These are phyloP conservation scores for Plasmopara halstedii DNA, from an alignment of 352 stramenopile species.

Conservation along the genomic window DNA sequence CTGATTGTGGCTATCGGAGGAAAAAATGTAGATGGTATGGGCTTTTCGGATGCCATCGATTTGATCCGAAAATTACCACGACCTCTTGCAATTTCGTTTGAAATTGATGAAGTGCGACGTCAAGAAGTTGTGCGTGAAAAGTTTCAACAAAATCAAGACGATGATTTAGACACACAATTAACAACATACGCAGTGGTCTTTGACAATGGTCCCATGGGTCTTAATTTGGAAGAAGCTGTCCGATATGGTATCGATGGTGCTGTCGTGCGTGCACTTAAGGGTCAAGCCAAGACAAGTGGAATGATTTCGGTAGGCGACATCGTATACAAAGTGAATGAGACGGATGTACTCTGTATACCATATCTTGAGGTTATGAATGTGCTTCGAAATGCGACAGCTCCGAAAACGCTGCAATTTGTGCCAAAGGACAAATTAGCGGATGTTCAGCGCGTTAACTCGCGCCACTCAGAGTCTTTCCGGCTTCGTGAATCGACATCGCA, in stretches of 20 bases:
- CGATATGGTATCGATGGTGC: slow-evolving; percentile 78
- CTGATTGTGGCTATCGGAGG: slow-evolving; percentile 81
- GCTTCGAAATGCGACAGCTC: slow-evolving; percentile 50
- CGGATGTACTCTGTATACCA: slow-evolving; percentile 75
- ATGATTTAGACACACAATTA: slow-evolving; percentile 64
- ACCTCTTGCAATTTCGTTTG: slow-evolving; percentile 74
- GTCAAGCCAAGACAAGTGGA: slow-evolving; percentile 73
- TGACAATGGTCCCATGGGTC: slow-evolving; percentile 73
- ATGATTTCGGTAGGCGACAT: slow-evolving; percentile 82
- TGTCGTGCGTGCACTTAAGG: slow-evolving; percentile 73
- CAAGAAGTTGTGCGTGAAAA: slow-evolving; percentile 54
- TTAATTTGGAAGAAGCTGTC: slow-evolving; percentile 80
- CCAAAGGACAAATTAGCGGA: slow-evolving; percentile 80
- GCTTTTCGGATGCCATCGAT: slow-evolving; percentile 77
- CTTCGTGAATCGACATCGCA: slow-evolving; percentile 53
- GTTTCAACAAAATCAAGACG: slow-evolving; percentile 38
- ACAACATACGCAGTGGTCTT: slow-evolving; percentile 83
- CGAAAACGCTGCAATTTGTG: slow-evolving; percentile 79
- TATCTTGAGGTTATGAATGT: slow-evolving; percentile 83
- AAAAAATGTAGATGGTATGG: slow-evolving; percentile 65
- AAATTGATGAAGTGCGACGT: slow-evolving; percentile 60
- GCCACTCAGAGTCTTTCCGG: slow-evolving; percentile 68
- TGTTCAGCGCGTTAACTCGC: slow-evolving; percentile 77
- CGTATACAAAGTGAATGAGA: slow-evolving; percentile 83
- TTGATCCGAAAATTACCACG: slow-evolving; percentile 77